phyloP scores from a whole-genome alignment of 108 stramenopile species.

The Cyclotella choctawhatcheeana region DNA sequence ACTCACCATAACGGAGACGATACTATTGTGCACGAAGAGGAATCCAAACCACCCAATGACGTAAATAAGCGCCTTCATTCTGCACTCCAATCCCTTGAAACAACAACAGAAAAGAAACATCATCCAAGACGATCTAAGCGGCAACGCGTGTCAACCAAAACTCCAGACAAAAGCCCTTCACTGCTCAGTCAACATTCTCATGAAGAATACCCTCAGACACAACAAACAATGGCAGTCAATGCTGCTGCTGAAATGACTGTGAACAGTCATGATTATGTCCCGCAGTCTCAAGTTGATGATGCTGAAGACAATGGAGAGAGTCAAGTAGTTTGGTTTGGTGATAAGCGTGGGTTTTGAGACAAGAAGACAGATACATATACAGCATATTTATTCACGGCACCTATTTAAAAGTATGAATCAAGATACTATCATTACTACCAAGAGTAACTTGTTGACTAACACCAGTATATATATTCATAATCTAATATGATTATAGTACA shows the following conservation, averaged over 20 bases:
- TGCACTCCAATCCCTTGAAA: constrained; percentile 26
- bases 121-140: constrained; percentile 11
- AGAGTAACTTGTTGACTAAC: neutral
- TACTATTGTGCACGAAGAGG: neutral
- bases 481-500: neutral
- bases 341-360: neutral
- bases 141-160: neutral
- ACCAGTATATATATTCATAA: neutral
- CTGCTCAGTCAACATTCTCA: neutral
- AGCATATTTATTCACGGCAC: neutral
- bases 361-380: neutral
- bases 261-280: constrained; percentile 15
- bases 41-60: neutral
- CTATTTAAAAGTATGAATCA: too few species aligned
- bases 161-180: constrained; percentile 4
- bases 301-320: constrained; percentile 38
- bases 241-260: constrained; percentile 16
- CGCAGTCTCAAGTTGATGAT: constrained; percentile 33
- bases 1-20: neutral
- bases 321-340: constrained; percentile 47
- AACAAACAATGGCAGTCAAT: constrained; percentile 13
- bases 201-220: constrained; percentile 15
- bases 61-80: constrained; percentile 18
- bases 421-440: neutral
- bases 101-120: neutral